Evolutionary conservation across 164 flowering plant genomes (phyloP), one percentile per base, ranked within the genome.

Genomic region (Nymphaea colorata): DNA sequence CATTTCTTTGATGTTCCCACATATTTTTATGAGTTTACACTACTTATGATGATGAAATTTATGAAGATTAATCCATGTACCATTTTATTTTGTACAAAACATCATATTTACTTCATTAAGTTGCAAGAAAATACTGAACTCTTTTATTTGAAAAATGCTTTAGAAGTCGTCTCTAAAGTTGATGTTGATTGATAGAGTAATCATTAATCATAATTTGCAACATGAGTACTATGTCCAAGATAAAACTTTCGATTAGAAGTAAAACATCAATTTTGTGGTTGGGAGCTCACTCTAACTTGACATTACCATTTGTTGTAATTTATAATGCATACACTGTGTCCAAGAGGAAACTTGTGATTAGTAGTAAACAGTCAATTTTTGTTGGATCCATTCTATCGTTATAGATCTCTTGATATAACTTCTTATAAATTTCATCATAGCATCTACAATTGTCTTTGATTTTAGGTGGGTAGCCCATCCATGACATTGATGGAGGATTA

Each of bases 401-500:
- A 5, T 2, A 62, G 43, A 62, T 62, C 36, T 62, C 64, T 62
- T 41, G 2, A 62, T 4, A 62, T 62, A 62, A 11, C 8, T 14
- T 62, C 64, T 62, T 62, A 62, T 36, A 36, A 62, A 36, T 62
- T n/a, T 62, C 36, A n/a, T 62, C 36, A 62, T 36, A 14, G 42
- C 64, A 62, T 62, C 2, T 62, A 62, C 11, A 62, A 62, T n/a
- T 62, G 4, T 10, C 16, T 55, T 16, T 14, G 5, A 36, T 14
- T 62, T 62, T 16, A 41, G 41, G 0, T 4, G 25, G 64, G 36
- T 16, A n/a, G 36, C 64, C 16, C 6, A 41, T 4, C 25, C n/a
- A 62, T 62, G 36, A 1, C 4, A 18, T 16, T 62, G 7, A 18
- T 16, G 10, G 16, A 55, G 59, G 16, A 10, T 55, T 55, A 55